Evolutionary conservation across 352 stramenopile species (phyloP).

Genomic region (Phytophthora sansomeana): DNA sequence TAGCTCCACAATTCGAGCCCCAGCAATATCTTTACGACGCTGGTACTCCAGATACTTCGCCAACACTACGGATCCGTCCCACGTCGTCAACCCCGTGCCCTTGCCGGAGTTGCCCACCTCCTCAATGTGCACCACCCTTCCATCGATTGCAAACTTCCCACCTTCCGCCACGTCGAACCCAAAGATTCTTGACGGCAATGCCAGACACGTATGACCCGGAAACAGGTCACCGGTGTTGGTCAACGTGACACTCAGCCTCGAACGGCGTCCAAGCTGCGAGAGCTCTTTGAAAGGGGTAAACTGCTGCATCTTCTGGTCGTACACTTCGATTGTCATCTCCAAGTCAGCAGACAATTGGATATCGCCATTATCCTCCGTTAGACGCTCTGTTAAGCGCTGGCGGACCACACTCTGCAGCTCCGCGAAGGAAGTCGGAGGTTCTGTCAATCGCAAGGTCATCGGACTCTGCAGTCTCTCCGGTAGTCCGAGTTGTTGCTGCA

Average conservation of each 20-base stretch:
- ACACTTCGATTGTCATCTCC: slow-evolving; percentile 51
- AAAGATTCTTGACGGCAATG: slow-evolving; percentile 70
- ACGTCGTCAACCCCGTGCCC: slow-evolving; percentile 91
- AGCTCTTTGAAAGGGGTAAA: slow-evolving; percentile 47
- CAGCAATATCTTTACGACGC: slow-evolving; percentile 35
- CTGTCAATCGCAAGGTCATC: slow-evolving; percentile 31
- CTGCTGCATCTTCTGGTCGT: slow-evolving; percentile 41
- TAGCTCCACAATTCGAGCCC: slow-evolving; percentile 77
- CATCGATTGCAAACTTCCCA: slow-evolving; percentile 63
- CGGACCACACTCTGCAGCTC: slow-evolving; percentile 37
- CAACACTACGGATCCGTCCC: slow-evolving; percentile 92
- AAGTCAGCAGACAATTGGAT: slow-evolving; percentile 3
- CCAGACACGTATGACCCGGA: slow-evolving; percentile 36
- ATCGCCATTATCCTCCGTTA: not conserved
- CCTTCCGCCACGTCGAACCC: slow-evolving; percentile 43
- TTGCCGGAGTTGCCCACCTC: slow-evolving; percentile 85
- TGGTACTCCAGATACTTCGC: slow-evolving; percentile 91
- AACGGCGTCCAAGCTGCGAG: slow-evolving; percentile 32
- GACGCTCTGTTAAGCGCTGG: slow-evolving; percentile 24
- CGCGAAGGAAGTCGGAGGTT: slow-evolving; percentile 26
- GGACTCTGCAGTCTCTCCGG: slow-evolving; percentile 29
- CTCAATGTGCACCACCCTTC: slow-evolving; percentile 52
- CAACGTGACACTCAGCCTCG: slow-evolving; percentile 52
- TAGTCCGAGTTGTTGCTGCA: slow-evolving; percentile 40
- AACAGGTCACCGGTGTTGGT: slow-evolving; percentile 31